A percentile compares a stretch with the other conserved stretches of the same genome.
These are phyloP conservation scores for Cutaneotrichosporon daszewskae DNA, from an alignment of 1,284 basidiomycete genomes.

Conservation along the genomic window DNA sequence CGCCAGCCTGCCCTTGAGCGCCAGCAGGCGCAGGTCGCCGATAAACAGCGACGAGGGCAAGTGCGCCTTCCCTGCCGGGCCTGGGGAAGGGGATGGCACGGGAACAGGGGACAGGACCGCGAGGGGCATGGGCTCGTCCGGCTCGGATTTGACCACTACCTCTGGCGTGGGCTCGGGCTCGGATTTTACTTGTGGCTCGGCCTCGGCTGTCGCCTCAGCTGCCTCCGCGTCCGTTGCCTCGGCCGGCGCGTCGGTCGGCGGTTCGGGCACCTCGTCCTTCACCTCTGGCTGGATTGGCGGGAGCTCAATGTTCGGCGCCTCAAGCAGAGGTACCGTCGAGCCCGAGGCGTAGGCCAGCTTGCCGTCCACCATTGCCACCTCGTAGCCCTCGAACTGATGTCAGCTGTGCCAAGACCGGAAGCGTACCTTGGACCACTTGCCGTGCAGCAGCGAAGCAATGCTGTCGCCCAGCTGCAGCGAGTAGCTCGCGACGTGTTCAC, in stretches of 20 bases:
- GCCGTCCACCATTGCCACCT: constrained; percentile 85
- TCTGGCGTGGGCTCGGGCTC: constrained; percentile 28
- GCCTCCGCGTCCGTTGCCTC: neutral
- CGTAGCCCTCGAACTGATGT: constrained; percentile 87
- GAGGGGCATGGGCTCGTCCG: neutral
- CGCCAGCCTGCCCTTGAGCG: constrained; percentile 70
- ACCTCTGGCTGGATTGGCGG: constrained; percentile 42
- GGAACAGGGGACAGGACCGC: neutral
- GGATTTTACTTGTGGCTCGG: constrained; percentile 10
- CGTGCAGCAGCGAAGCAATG: constrained; percentile 60
- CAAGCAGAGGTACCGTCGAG: constrained; percentile 57
- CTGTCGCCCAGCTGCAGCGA: constrained; percentile 90
- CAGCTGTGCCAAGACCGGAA: neutral
- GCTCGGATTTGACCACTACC: neutral
- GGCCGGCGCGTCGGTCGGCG: constrained; percentile 1
- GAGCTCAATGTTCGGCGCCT: constrained; percentile 56
- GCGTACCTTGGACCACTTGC: constrained; percentile 74
- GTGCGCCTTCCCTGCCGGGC: constrained; percentile 55
- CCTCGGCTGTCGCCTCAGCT: neutral
- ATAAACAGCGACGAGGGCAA: constrained; percentile 88
- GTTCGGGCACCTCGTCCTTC: constrained; percentile 6
- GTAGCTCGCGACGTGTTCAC: constrained; percentile 91
- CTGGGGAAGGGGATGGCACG: neutral
- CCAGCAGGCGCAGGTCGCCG: constrained; percentile 84
- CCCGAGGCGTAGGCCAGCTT: constrained; percentile 73